A percentile compares a stretch with the other conserved stretches of the same genome.
These are phyloP conservation scores for Pichia sporocuriosa DNA, from an alignment of 805 yeast species.

Conservation along the genomic window DNA sequence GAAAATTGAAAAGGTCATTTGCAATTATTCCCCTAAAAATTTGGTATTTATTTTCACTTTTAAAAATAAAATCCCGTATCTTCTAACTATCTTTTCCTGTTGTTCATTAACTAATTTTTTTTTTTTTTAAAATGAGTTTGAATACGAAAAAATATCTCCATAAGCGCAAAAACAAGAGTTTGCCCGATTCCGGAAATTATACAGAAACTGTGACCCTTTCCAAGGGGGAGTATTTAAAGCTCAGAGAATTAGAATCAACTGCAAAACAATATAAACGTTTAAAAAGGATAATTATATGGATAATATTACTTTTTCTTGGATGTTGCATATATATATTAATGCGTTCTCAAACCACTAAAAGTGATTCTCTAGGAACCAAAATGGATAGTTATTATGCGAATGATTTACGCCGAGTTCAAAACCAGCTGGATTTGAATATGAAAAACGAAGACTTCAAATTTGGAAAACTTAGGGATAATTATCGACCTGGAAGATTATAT, in stretches of 20 bases:
- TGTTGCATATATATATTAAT: neutral
- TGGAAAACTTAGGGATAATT: neutral
- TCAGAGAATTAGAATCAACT: neutral
- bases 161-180: too few relatives aligned
- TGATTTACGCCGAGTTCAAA: neutral
- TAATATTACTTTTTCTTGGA: neutral
- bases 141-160: too few relatives aligned
- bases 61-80: too few relatives aligned
- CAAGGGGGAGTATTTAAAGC: neutral
- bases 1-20: too few relatives aligned
- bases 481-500: slow-evolving; percentile 9
- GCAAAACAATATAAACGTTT: neutral
- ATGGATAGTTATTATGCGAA: slow-evolving; percentile 1
- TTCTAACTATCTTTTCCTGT: too few relatives aligned
- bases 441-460: neutral
- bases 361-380: neutral
- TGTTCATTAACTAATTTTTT: too few relatives aligned
- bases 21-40: too few relatives aligned
- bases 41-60: too few relatives aligned
- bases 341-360: neutral
- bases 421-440: neutral
- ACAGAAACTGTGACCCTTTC: neutral
- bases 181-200: too few relatives aligned
- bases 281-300: slow-evolving; percentile 1
- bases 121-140: too few relatives aligned